Evolutionary conservation across 2,329 filamentous ascomycete genomes (phyloP).

Genomic region (Beauveria varroae): DNA sequence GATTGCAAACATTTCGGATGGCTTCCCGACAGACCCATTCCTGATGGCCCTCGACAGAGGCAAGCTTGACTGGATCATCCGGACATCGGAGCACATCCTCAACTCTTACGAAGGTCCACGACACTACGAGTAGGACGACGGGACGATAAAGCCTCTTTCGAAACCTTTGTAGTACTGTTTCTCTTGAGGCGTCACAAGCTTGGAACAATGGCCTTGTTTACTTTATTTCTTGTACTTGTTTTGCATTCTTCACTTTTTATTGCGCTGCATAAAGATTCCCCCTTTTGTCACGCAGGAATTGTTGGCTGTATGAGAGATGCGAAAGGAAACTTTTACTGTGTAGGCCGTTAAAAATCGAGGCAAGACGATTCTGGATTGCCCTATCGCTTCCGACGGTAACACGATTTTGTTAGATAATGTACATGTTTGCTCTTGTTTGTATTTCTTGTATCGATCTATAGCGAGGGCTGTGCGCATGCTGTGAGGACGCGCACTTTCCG

Average conservation of each 20-base stretch:
- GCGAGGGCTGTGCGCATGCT: not conserved
- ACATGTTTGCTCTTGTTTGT: not conserved
- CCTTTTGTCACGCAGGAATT: conserved; percentile 6
- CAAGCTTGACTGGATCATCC: conserved; percentile 33
- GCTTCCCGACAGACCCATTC: conserved; percentile 33
- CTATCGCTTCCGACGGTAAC: not conserved
- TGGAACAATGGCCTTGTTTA: too few species aligned
- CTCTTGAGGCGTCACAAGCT: not conserved
- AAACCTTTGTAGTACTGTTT: too few species aligned
- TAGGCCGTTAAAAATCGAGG: not conserved
- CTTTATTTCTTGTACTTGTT: not conserved
- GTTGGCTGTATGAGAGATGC: not conserved
- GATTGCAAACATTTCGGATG: conserved; percentile 26
- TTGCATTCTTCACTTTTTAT: not conserved
- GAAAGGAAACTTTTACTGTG: not conserved
- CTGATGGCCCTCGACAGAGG: conserved; percentile 28
- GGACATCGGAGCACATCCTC: conserved; percentile 28
- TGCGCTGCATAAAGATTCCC: conserved; percentile 9
- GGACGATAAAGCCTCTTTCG: too few species aligned
- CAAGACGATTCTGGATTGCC: not conserved
- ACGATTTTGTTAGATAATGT: conserved; percentile 8
- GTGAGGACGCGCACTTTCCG: not conserved
- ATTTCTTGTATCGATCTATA: not conserved
- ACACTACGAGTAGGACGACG: conserved; percentile 21
- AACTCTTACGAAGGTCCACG: conserved; percentile 21